These are phyloP conservation scores for Yarrowia phangngaensis DNA, from an alignment of 805 yeast species.

Conservation along the genomic window DNA sequence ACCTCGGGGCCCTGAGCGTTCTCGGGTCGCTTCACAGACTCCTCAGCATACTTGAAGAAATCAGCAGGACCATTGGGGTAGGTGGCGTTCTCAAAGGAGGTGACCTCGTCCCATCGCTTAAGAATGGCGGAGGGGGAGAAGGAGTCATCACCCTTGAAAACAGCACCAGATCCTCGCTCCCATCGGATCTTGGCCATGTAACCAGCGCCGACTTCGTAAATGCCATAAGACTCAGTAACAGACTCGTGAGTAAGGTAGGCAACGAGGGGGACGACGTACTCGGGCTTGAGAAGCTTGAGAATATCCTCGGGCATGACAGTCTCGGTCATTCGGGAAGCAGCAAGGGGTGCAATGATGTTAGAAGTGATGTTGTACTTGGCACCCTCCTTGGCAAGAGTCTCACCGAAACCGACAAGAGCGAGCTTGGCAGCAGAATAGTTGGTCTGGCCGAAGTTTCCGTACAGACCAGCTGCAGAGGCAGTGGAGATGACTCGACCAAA, in stretches of 20 bases:
- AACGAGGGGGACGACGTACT: conserved; percentile 88
- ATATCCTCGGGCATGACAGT: conserved; percentile 79
- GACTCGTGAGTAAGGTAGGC: conserved; percentile 70
- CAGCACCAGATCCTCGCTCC: conserved; percentile 87
- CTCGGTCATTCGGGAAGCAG: conserved; percentile 96
- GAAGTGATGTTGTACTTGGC: conserved; percentile 73
- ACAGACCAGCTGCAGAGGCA: conserved; percentile 95
- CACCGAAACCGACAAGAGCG: conserved; percentile 86
- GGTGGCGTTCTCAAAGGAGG: conserved; percentile 54
- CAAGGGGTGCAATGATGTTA: conserved; percentile 89
- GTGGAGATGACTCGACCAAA: conserved; percentile 90
- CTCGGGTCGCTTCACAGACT: conserved; percentile 50
- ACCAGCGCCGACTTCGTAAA: conserved; percentile 93
- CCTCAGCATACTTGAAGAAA: conserved; percentile 57
- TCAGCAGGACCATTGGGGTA: conserved; percentile 74
- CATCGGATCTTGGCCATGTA: conserved; percentile 87
- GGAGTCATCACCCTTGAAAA: conserved; percentile 69
- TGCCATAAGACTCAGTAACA: conserved; percentile 62
- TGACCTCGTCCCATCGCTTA: conserved; percentile 57
- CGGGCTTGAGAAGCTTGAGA: conserved; percentile 75
- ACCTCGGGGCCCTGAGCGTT: conserved; percentile 58
- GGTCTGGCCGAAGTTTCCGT: conserved; percentile 95
- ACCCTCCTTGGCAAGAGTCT: conserved; percentile 95
- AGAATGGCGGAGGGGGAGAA: conserved; percentile 85
- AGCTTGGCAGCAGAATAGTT: conserved; percentile 92